Conservation (phyloP, 31 red algal genomes). For the Asparagopsis taxiformis region DNA sequence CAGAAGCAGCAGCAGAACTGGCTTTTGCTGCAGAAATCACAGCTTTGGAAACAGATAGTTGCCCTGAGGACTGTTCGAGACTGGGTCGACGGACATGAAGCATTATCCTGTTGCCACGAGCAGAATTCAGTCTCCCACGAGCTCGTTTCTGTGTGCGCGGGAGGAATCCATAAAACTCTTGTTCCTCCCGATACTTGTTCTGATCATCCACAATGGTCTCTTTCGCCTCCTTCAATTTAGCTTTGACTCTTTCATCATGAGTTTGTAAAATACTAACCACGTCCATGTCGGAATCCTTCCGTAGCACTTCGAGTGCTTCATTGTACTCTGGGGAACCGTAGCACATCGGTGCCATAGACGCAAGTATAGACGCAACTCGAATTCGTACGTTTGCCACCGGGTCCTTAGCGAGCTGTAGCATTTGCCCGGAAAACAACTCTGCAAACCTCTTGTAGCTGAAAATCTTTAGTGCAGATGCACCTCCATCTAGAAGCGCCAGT, state of each 20-base stretch:
- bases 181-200: slow-evolving; percentile 50
- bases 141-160: slow-evolving; percentile 46
- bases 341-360: slow-evolving; percentile 69
- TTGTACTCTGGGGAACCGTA: slow-evolving; percentile 18
- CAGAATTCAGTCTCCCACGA: slow-evolving; percentile 25
- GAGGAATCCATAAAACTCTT: slow-evolving; percentile 60
- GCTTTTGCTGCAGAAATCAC: slow-evolving; percentile 58
- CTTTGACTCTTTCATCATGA: slow-evolving; percentile 24
- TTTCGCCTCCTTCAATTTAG: slow-evolving; percentile 13
- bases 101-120: slow-evolving; percentile 43
- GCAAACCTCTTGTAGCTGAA: slow-evolving; percentile 59
- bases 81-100: slow-evolving; percentile 47
- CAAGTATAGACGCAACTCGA: slow-evolving; percentile 48
- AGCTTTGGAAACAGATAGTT: slow-evolving; percentile 50
- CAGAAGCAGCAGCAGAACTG: slow-evolving; percentile 47
- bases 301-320: slow-evolving; percentile 32
- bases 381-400: slow-evolving; percentile 81
- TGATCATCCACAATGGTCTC: slow-evolving; percentile 16
- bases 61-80: slow-evolving; percentile 56
- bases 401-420: slow-evolving; percentile 64
- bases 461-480: slow-evolving; percentile 46
- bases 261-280: slow-evolving; percentile 39
- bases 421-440: slow-evolving; percentile 67
- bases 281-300: slow-evolving; percentile 61
- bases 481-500: slow-evolving; percentile 72